phyloP scores from a whole-genome alignment of 2,329 filamentous ascomycete genomes.

The Lizonia empirigonia region DNA sequence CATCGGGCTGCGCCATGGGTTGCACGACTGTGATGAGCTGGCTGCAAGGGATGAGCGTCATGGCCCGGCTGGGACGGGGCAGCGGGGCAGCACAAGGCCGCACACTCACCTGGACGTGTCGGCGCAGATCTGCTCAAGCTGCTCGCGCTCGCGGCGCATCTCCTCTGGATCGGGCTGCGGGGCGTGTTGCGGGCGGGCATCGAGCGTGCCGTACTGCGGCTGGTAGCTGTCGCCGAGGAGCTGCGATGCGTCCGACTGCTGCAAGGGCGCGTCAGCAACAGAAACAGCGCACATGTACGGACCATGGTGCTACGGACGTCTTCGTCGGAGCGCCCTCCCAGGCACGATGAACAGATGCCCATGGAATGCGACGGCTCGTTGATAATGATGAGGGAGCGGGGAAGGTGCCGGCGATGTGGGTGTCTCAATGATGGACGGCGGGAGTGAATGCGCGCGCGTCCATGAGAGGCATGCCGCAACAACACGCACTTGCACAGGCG shows the following conservation, averaged over 20 bases:
- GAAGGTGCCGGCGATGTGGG: slow-evolving; percentile 6
- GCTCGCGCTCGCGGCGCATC: slow-evolving; percentile 55
- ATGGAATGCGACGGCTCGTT: slow-evolving; percentile 44
- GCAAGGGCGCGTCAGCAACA: slow-evolving; percentile 37
- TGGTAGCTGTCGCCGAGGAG: slow-evolving; percentile 52
- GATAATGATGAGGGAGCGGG: too few species aligned
- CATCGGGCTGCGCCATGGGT: slow-evolving; percentile 48
- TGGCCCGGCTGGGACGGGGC: slow-evolving; percentile 1
- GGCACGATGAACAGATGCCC: slow-evolving; percentile 57
- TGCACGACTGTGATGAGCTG: slow-evolving; percentile 58
- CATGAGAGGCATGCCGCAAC: slow-evolving; percentile 21
- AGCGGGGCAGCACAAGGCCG: not conserved
- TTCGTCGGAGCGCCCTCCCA: slow-evolving; percentile 52
- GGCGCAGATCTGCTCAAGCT: slow-evolving; percentile 56
- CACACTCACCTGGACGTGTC: slow-evolving; percentile 53
- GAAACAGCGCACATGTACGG: slow-evolving; percentile 5
- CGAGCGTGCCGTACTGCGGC: slow-evolving; percentile 53
- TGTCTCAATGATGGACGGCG: slow-evolving; percentile 6
- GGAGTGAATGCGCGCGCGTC: slow-evolving; percentile 12
- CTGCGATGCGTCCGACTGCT: slow-evolving; percentile 55
- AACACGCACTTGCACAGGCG: slow-evolving; percentile 11
- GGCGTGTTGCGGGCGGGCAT: slow-evolving; percentile 27
- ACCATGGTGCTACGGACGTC: slow-evolving; percentile 46
- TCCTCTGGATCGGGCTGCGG: slow-evolving; percentile 57
- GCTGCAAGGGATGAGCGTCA: slow-evolving; percentile 45